phyloP scores from a whole-genome alignment of 371 early-diverging fungal genomes.

The Syncephalastrum sp. region DNA sequence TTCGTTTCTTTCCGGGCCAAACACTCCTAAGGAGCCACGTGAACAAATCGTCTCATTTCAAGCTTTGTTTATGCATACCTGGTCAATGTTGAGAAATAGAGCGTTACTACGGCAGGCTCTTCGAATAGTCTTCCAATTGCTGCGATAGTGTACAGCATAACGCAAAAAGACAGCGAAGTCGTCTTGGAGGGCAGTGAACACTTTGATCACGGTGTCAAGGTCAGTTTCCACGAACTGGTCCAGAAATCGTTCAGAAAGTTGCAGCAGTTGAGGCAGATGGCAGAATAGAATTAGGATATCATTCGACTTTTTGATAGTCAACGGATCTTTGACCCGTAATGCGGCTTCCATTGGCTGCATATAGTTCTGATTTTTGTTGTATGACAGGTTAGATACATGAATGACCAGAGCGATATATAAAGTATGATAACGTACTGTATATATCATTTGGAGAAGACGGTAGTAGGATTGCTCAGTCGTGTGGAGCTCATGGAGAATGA shows the following conservation, averaged over 20 bases:
- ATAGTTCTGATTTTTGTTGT: constrained; percentile 22
- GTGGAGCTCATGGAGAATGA: constrained; percentile 20
- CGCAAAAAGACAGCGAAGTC: constrained; percentile 34
- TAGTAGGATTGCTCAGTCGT: constrained; percentile 30
- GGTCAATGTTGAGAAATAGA: constrained; percentile 37
- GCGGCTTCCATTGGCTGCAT: constrained; percentile 38
- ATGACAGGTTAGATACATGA: background rate
- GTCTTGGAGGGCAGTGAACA: constrained; percentile 17
- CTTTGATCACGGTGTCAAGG: too few relatives aligned
- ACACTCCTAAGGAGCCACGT: constrained; percentile 26
- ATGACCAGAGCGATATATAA: background rate
- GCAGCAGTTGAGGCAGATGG: constrained; percentile 29
- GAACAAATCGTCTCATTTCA: too few relatives aligned
- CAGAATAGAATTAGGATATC: constrained; percentile 35
- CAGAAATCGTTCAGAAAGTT: constrained; percentile 25
- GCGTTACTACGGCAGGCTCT: constrained; percentile 33
- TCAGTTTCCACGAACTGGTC: background rate
- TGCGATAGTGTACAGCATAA: constrained; percentile 44
- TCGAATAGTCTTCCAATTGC: constrained; percentile 34
- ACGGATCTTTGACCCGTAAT: constrained; percentile 23
- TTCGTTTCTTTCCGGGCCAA: constrained; percentile 34
- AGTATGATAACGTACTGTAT: background rate
- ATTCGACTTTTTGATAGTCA: constrained; percentile 23
- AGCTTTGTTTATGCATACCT: constrained; percentile 20
- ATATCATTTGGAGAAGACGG: constrained; percentile 24